These are phyloP conservation scores for Colletotrichum sp. DNA, from an alignment of 2,329 filamentous ascomycete species.

Conservation along the genomic window DNA sequence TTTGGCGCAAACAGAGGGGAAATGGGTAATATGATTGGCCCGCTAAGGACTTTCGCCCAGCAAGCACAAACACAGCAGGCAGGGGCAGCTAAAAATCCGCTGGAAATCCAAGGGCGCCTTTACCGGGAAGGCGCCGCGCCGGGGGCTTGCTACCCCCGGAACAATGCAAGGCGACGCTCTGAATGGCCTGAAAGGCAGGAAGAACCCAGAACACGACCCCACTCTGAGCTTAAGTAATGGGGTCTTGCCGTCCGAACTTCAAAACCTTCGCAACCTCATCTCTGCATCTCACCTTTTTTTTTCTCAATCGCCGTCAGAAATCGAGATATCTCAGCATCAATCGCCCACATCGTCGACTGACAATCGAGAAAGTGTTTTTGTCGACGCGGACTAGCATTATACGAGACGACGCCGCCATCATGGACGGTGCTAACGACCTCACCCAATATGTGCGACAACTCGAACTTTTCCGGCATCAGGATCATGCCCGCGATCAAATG, in stretches of 20 bases:
- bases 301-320: not conserved
- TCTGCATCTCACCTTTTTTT: not conserved
- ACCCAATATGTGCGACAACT: slow-evolving; percentile 6
- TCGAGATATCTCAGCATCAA: not conserved
- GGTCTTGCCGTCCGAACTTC: not conserved
- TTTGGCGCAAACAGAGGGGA: not conserved
- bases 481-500: slow-evolving; percentile 17
- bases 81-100: not conserved
- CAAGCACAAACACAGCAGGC: not conserved
- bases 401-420: not conserved
- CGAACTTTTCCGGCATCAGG: slow-evolving; percentile 11
- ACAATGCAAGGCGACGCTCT: not conserved
- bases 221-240: not conserved
- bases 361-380: not conserved
- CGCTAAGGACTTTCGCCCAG: not conserved
- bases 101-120: not conserved
- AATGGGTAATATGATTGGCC: not conserved
- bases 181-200: not conserved
- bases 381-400: not conserved
- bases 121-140: not conserved
- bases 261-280: not conserved
- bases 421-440: slow-evolving; percentile 3
- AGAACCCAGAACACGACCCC: not conserved
- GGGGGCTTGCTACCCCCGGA: not conserved
- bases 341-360: not conserved